Evolutionary conservation across 176 grass and related monocot genomes (phyloP), one percentile per base, ranked within the genome.

Genomic region (Bolboschoenus planiculmis): DNA sequence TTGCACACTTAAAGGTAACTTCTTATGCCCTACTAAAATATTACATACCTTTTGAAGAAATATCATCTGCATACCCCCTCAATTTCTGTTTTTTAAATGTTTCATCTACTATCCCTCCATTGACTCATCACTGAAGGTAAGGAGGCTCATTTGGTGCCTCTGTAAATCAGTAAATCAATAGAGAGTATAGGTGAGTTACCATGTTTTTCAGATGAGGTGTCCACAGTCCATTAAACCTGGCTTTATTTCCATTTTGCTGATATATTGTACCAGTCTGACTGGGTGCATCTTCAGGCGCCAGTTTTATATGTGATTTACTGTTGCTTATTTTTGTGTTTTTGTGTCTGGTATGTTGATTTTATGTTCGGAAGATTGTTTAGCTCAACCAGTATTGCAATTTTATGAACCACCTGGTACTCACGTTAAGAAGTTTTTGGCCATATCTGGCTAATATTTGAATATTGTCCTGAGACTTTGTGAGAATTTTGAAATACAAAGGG

Each of bases 371-470:
- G 72, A 9, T 76, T 51, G 26, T 31, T 50, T 76, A 18, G 4
- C 26, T 46, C 13, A 47, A 83, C 7, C n/a, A 23, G 54, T 81
- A 3, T 62, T 83, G 20, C 7, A 46, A 47, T 81, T 81, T 5
- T 63, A 36, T 56, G 29, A 29, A 27, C 33, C 60, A 46, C 34
- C 33, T 26, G 14, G 82, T 87, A 72, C 20, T 21, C 48, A 72
- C 8, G 56, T 81, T 84, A 35, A 21, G 37, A 75, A 31, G 73
- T 54, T 30, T 0, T 67, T 18, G 37, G 10, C 48, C 43, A 80
- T 91, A 60, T 4, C 40, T 44, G 46, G n/a, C 27, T 54, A 36
- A 36, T 76, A 43, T 81, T 51, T n/a, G 36, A 80, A 83, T 3
- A 10, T 39, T 73, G 20, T 64, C 27, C 27, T 84, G 10, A 33